These are phyloP conservation scores for Penicillium expansum DNA, from an alignment of 2,329 filamentous ascomycete genomes.

Conservation along the genomic window DNA sequence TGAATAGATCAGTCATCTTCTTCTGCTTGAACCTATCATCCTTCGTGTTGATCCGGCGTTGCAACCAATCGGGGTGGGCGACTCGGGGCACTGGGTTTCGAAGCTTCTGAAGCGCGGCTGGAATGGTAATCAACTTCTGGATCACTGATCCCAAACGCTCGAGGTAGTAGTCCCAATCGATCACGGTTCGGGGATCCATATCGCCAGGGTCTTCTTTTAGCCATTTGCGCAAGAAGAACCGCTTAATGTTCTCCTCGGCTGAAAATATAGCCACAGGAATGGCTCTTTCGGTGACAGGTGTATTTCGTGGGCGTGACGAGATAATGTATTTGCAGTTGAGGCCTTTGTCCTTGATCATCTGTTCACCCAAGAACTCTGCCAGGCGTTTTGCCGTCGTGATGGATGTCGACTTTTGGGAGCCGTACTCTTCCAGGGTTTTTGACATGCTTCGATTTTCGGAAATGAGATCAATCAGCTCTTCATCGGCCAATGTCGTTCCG, in stretches of 20 bases:
- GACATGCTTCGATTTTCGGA: conserved; percentile 98
- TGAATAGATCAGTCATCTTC: conserved; percentile 94
- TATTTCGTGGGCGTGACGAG: conserved; percentile 77
- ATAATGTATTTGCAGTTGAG: conserved; percentile 99
- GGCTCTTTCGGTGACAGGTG: conserved; percentile 90
- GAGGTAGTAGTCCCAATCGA: conserved; percentile 97
- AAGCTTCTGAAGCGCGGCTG: conserved; percentile 91
- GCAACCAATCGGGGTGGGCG: conserved; percentile 93
- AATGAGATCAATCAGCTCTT: conserved; percentile 99
- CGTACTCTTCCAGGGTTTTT: conserved; percentile 96
- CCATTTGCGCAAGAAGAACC: conserved; percentile 91
- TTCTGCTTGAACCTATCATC: conserved; percentile 98
- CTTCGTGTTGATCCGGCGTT: conserved; percentile 87
- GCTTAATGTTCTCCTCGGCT: conserved; percentile 82
- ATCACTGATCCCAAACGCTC: conserved; percentile 96
- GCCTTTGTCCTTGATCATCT: conserved; percentile 99
- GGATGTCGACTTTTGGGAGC: conserved; percentile 93
- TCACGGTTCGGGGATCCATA: conserved; percentile 82
- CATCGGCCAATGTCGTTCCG: conserved; percentile 85
- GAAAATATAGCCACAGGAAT: conserved; percentile 97
- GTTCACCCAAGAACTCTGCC: conserved; percentile 92
- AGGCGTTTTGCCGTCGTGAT: conserved; percentile 95
- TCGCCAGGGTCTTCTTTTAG: conserved; percentile 86
- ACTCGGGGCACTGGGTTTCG: conserved; percentile 92
- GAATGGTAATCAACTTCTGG: conserved; percentile 98